Base-by-base conservation (phyloP, 768 basidiomycete species). In the Udeniomyces megalosporus region DNA sequence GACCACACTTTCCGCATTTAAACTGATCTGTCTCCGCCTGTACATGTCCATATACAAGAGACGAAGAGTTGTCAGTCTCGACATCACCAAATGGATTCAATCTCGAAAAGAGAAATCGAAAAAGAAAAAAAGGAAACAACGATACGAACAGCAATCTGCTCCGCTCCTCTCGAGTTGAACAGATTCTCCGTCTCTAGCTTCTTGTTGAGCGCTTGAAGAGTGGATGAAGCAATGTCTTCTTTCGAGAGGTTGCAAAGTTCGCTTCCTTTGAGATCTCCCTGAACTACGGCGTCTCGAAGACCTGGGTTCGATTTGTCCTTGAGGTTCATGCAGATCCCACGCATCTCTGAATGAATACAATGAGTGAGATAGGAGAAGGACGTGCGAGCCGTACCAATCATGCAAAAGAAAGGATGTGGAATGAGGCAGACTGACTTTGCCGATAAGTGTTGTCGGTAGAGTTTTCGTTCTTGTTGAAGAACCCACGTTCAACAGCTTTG, bases 21-120 rank as follows among this genome's bases (percentile, higher is more conserved):
- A 99, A 99, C 2, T 88, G 92, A 66, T 91, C 88, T 0, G 95
- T 99, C 73, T 97, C 95, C 15, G 92, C 90, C 73, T 91, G 84
- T 17, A n/a, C n/a, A n/a, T n/a, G n/a, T n/a, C n/a, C n/a, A n/a
- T n/a, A n/a, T n/a, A n/a, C n/a, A n/a, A 14, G 32, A 29, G 29
- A 44, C 24, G 4, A 28, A 28, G 20, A 20, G 11, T 22, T 34
- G 45, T 31, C 29, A 31, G 1, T 14, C 22, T 2, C 1, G 45
- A 59, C 38, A 42, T 42, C 38, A 42, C 10, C 17, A 42, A 42
- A 42, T 42, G 8, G 50, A 8, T n/a, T 31, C 12, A 52, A 22
- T 17, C 51, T 7, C 31, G 4, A 32, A 52, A 22, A n/a, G 32
- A 11, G 42, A 35, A 24, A 56, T 24, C 55, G 26, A 29, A 28